Conservation (phyloP, 164 flowering plant species). For the Taxillus chinensis region DNA sequence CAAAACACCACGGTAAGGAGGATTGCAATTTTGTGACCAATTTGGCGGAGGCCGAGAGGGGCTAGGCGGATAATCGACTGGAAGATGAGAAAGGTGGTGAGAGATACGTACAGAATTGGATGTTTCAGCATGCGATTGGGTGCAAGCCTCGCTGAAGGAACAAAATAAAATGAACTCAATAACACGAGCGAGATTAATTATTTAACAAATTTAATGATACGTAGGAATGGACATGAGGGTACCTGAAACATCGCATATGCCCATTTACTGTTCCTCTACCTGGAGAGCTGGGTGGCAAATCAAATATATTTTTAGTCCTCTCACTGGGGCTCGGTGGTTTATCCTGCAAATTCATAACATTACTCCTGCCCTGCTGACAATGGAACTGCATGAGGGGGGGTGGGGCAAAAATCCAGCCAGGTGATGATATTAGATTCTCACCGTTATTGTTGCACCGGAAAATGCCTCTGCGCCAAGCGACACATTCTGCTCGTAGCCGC, state of each 20-base stretch:
- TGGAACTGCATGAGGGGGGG: background rate
- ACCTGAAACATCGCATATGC: background rate
- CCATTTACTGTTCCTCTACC: background rate
- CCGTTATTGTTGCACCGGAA: background rate
- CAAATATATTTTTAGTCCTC: background rate
- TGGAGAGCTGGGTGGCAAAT: background rate
- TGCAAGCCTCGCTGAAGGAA: no score
- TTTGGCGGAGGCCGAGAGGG: no score
- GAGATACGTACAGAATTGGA: no score
- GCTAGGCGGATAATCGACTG: no score
- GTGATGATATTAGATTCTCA: background rate
- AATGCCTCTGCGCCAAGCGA: background rate
- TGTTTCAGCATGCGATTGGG: no score
- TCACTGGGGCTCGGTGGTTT: background rate
- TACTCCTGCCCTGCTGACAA: background rate
- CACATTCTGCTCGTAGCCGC: background rate
- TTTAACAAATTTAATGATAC: no score
- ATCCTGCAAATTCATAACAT: background rate
- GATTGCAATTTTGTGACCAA: no score
- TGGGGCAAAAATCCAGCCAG: background rate
- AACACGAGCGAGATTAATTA: no score
- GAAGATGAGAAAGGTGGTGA: no score
- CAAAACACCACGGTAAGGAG: no score
- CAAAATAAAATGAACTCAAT: no score
- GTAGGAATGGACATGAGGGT: background rate